A percentile compares a stretch with the other conserved stretches of the same genome.
Evolutionary conservation across 2,329 filamentous ascomycete genomes (phyloP).

Genomic region (Acrodontium crateriforme): DNA sequence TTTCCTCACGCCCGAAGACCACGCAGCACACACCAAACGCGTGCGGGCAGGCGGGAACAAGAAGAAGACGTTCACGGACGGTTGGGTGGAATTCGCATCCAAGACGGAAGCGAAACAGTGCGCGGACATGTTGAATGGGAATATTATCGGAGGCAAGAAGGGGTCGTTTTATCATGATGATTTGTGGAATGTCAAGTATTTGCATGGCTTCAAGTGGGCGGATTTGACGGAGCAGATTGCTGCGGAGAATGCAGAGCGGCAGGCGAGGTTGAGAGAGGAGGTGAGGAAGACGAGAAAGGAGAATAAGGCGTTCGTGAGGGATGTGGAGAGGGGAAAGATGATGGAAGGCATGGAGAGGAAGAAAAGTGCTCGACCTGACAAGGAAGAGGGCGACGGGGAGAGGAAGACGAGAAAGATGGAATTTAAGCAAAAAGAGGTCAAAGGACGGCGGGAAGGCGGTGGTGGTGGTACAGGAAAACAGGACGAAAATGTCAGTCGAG

Average conservation of each 20-base stretch:
- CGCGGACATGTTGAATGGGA: slow-evolving; percentile 62
- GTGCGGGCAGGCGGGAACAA: slow-evolving; percentile 67
- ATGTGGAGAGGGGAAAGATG: slow-evolving; percentile 70
- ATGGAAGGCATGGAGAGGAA: slow-evolving; percentile 51
- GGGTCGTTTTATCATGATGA: slow-evolving; percentile 72
- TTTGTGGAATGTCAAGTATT: slow-evolving; percentile 70
- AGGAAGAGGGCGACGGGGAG: slow-evolving; percentile 17
- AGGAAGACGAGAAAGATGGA: slow-evolving; percentile 25
- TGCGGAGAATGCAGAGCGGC: slow-evolving; percentile 66
- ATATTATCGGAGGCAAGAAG: slow-evolving; percentile 72
- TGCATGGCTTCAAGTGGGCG: slow-evolving; percentile 73
- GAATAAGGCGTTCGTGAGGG: slow-evolving; percentile 68
- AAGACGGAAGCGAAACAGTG: slow-evolving; percentile 68
- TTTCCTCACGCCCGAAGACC: slow-evolving; percentile 66
- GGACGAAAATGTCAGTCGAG: slow-evolving; percentile 4
- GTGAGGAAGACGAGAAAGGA: slow-evolving; percentile 62
- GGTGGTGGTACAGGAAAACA: slow-evolving; percentile 2
- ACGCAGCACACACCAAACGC: slow-evolving; percentile 49
- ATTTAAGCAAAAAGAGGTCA: slow-evolving; percentile 47
- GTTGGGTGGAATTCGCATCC: slow-evolving; percentile 69
- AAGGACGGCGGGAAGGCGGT: slow-evolving; percentile 4
- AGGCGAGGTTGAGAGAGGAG: slow-evolving; percentile 62
- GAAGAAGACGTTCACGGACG: slow-evolving; percentile 68
- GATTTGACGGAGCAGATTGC: slow-evolving; percentile 61
- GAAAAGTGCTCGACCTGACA: slow-evolving; percentile 40